Base-by-base conservation (phyloP, 2,329 filamentous ascomycete genomes). In the Fusarium stilboides region DNA sequence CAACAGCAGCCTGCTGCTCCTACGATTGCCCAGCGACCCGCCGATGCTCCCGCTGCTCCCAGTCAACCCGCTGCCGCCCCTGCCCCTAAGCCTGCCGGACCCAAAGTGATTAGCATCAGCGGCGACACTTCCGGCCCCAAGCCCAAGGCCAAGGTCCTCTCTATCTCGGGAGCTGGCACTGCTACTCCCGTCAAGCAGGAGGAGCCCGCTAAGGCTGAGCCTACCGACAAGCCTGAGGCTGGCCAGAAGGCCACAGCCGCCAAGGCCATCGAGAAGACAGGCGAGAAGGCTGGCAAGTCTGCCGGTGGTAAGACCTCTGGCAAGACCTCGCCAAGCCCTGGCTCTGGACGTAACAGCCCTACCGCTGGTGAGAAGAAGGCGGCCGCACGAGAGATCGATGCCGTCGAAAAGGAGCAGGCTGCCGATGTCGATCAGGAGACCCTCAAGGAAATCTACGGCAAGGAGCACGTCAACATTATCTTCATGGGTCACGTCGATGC, bases 401-500 rank as follows among this genome's bases (percentile, higher is more conserved):
- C 92, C 36, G 92, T 99, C 60, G 88, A 92, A 65, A 92, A 94
- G 81, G 92, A 95, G 76, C 93, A 97, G 78, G 85, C 88, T 5
- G 91, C 91, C 22, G 91, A 93, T 78, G 91, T 93, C 19, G 87
- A 89, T 59, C 84, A 89, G 4, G 86, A 87, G 26, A 95, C 94
- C 0, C 84, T 99, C 64, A 93, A 94, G 80, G 95, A 98, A 79
- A 96, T 99, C 65, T 99, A 96, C 80, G 96, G 96, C 78, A 98
- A 98, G 81, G 94, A 91, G 78, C 89, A 91, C 74, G 84, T 99
- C 76, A 99, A 99, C 82, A 92, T 99, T 74, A 97, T 98, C 71
- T 98, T 98, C 83, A 92, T 98, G 77, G 95, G 96, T 52, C 96
- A 99, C 86, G 97, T 99, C 75, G 96, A 99, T 84, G 96, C 96